Evolutionary conservation across 1,139 yeast genomes (phyloP).

Genomic region (Magnusiomyces tetraspermus): DNA sequence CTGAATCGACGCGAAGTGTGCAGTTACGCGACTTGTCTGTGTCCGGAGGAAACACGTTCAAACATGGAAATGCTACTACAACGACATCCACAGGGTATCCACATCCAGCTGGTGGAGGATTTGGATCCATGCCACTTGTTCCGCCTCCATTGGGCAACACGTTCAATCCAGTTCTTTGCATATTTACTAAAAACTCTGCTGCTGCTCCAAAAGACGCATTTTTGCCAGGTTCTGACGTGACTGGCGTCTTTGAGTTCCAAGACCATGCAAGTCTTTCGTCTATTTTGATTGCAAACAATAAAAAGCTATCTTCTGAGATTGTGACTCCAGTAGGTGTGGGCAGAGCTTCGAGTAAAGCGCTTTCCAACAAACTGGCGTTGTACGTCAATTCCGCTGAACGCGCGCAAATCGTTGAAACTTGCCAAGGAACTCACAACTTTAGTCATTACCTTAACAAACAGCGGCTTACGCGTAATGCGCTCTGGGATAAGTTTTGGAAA

Average conservation of each 20-base stretch:
- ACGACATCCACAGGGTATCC: background rate
- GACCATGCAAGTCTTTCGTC: conserved; percentile 8
- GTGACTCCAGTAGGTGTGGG: conserved; percentile 10
- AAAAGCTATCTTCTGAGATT: conserved; percentile 4
- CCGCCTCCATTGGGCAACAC: conserved; percentile 2
- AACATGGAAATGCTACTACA: conserved; percentile 4
- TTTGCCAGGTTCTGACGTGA: conserved; percentile 27
- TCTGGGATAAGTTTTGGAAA: conserved; percentile 32
- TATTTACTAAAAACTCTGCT: conserved; percentile 5
- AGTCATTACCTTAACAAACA: conserved; percentile 24
- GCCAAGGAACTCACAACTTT: conserved; percentile 27
- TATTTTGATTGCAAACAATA: conserved; percentile 7
- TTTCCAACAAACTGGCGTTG: conserved; percentile 11
- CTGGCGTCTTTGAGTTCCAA: conserved; percentile 27
- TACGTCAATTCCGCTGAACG: conserved; percentile 13
- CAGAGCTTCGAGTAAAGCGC: conserved; percentile 10
- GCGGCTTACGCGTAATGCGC: conserved; percentile 23
- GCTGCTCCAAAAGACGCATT: conserved; percentile 15
- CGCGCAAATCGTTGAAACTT: conserved; percentile 22
- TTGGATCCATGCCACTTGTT: background rate
- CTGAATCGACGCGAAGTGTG: background rate
- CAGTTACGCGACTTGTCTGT: conserved; percentile 1
- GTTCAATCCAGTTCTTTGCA: background rate
- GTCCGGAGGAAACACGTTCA: background rate
- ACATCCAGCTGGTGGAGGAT: conserved; percentile 5